A percentile compares a stretch with the other conserved stretches of the same genome.
phyloP scores from a whole-genome alignment of 1,284 basidiomycete genomes.

The Serendipita sp. region DNA sequence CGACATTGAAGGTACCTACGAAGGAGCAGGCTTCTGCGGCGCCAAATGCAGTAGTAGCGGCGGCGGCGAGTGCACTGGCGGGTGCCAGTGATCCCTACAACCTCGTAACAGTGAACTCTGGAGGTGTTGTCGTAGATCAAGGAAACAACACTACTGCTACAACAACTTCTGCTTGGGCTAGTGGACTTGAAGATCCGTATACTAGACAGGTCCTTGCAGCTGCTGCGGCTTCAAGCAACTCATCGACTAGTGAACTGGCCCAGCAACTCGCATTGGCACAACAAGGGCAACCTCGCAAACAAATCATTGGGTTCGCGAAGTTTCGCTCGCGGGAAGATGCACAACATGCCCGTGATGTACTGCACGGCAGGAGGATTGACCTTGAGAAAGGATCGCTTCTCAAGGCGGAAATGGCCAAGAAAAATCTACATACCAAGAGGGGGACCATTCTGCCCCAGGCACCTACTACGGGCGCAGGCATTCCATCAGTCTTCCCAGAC shows the following conservation, averaged over 20 bases:
- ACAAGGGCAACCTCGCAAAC: slow-evolving; percentile 56
- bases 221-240: slow-evolving; percentile 4
- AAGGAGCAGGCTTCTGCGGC: slow-evolving; percentile 59
- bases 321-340: slow-evolving; percentile 84
- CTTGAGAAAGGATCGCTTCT: slow-evolving; percentile 87
- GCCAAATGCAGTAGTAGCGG: slow-evolving; percentile 20
- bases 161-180: slow-evolving; percentile 4
- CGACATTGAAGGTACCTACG: slow-evolving; percentile 91
- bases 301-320: slow-evolving; percentile 97
- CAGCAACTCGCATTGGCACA: slow-evolving; percentile 12
- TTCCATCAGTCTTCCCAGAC: slow-evolving; percentile 12
- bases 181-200: slow-evolving; percentile 12
- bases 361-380: slow-evolving; percentile 87
- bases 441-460: slow-evolving; percentile 49
- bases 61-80: slow-evolving; percentile 21
- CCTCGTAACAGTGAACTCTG: slow-evolving; percentile 61
- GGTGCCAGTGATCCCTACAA: slow-evolving; percentile 65
- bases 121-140: slow-evolving; percentile 53
- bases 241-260: slow-evolving; percentile 8
- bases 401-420: slow-evolving; percentile 99
- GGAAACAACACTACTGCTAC: slow-evolving; percentile 5
- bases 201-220: slow-evolving; percentile 10
- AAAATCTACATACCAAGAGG: slow-evolving; percentile 92
- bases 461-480: neutral
- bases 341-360: slow-evolving; percentile 70